Conservation (phyloP, 2,329 filamentous ascomycete species). For the Emmonsiellopsis sp. region DNA sequence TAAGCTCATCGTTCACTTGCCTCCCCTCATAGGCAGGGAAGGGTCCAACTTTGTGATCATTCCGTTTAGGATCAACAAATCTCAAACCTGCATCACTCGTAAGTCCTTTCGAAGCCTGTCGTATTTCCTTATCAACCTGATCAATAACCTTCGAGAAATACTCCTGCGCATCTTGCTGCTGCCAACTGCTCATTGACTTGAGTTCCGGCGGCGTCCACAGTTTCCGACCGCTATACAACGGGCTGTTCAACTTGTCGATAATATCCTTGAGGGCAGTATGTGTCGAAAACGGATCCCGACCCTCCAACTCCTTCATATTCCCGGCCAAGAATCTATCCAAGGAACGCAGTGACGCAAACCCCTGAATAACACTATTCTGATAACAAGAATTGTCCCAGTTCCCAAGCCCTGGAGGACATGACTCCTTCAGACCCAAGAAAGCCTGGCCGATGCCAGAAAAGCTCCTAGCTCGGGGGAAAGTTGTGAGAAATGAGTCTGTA, state of each 20-base stretch:
- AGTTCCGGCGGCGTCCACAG: constrained; percentile 74
- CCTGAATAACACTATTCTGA: constrained; percentile 90
- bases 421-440: constrained; percentile 26
- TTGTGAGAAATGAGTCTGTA: constrained; percentile 49
- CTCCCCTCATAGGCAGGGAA: constrained; percentile 5
- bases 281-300: constrained; percentile 35
- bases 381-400: constrained; percentile 97
- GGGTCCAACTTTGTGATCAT: neutral
- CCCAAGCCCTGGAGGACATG: constrained; percentile 55
- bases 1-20: constrained; percentile 8
- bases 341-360: constrained; percentile 64
- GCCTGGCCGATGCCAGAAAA: constrained; percentile 46
- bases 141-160: constrained; percentile 89
- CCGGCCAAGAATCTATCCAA: constrained; percentile 57
- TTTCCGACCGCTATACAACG: constrained; percentile 61
- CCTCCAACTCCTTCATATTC: constrained; percentile 29
- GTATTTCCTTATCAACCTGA: constrained; percentile 70
- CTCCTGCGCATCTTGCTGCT: constrained; percentile 96
- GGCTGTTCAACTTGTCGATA: constrained; percentile 60
- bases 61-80: constrained; percentile 24
- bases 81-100: constrained; percentile 37
- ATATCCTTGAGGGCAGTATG: constrained; percentile 53
- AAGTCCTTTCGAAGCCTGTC: constrained; percentile 39
- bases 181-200: constrained; percentile 89
- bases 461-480: constrained; percentile 47